These are phyloP conservation scores for Hypoxylon sp. DNA, from an alignment of 2,329 filamentous ascomycete genomes.

Conservation along the genomic window DNA sequence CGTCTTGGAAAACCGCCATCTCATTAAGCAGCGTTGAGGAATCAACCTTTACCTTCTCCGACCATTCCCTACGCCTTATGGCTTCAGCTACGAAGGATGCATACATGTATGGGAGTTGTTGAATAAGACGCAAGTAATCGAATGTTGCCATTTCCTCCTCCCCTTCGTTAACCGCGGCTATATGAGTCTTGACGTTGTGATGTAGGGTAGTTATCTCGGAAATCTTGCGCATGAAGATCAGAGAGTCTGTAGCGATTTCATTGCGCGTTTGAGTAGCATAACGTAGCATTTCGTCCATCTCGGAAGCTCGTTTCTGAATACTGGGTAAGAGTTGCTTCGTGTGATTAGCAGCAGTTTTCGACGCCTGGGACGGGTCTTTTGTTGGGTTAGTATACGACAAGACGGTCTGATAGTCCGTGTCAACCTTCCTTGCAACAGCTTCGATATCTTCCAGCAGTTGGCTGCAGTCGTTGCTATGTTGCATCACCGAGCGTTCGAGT, in stretches of 20 bases:
- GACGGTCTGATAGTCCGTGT: constrained; percentile 83
- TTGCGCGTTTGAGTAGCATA: constrained; percentile 74
- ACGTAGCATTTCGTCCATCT: constrained; percentile 69
- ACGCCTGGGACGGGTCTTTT: constrained; percentile 66
- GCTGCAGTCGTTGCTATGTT: constrained; percentile 68
- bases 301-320: constrained; percentile 62
- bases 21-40: constrained; percentile 90
- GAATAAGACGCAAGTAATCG: constrained; percentile 79
- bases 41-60: constrained; percentile 87
- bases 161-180: constrained; percentile 75
- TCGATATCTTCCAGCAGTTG: constrained; percentile 85
- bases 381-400: constrained; percentile 72
- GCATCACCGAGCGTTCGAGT: constrained; percentile 61
- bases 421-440: constrained; percentile 84
- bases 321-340: constrained; percentile 69
- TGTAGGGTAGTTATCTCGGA: constrained; percentile 81
- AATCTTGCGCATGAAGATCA: constrained; percentile 82
- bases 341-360: constrained; percentile 69
- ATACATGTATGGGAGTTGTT: constrained; percentile 87
- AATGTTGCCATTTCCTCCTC: constrained; percentile 82
- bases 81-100: constrained; percentile 88
- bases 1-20: constrained; percentile 89
- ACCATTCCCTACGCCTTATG: constrained; percentile 87
- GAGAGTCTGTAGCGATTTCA: constrained; percentile 68
- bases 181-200: constrained; percentile 74